phyloP scores from a whole-genome alignment of 345 rosid species.

The Geranium rotundifolium region DNA sequence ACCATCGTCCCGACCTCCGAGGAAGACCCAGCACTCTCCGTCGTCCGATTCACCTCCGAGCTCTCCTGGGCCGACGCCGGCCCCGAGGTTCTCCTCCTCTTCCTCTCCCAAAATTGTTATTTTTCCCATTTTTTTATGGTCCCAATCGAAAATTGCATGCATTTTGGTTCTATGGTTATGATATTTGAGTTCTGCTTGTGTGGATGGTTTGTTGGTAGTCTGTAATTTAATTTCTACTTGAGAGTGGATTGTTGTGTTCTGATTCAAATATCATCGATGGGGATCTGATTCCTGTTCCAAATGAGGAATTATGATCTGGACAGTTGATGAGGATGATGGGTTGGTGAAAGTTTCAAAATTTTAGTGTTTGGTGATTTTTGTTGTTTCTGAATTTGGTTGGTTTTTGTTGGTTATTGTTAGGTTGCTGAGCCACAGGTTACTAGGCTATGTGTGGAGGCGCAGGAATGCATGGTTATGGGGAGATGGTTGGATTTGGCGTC shows the following conservation, averaged over 20 bases:
- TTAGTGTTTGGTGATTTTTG: background rate
- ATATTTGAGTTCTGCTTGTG: no score
- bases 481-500: conserved; percentile 80
- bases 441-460: conserved; percentile 73
- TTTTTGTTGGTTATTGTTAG: conserved; percentile 19
- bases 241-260: no score
- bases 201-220: no score
- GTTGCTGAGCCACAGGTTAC: conserved; percentile 64
- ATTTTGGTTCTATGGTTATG: no score
- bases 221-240: no score
- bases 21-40: conserved; percentile 80
- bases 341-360: no score
- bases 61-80: conserved; percentile 98
- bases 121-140: no score
- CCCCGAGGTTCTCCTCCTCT: conserved; percentile 47
- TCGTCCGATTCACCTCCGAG: conserved; percentile 85
- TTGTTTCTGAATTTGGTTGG: background rate
- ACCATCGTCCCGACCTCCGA: conserved; percentile 90
- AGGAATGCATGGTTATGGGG: conserved; percentile 42
- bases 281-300: no score
- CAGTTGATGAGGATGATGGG: no score
- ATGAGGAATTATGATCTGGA: no score
- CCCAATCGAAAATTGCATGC: no score
- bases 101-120: background rate
- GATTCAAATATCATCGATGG: no score